phyloP scores from a whole-genome alignment of 1,284 basidiomycete species.

The Ustilago shanxiensis region DNA sequence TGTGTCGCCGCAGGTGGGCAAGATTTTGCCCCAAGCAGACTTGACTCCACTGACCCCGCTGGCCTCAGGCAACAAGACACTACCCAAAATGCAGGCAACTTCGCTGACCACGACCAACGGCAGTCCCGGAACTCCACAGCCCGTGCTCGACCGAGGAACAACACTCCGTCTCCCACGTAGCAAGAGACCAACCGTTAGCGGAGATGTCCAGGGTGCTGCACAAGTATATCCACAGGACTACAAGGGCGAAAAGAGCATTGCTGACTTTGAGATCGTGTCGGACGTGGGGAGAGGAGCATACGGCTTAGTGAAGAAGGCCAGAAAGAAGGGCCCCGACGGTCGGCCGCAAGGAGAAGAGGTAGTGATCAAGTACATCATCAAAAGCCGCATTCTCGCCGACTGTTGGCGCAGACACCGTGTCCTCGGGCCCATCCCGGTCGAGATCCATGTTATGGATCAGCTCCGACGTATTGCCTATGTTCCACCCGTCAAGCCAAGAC shows the following conservation, averaged over 20 bases:
- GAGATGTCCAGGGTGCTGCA: slow-evolving; percentile 12
- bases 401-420: slow-evolving; percentile 97
- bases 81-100: slow-evolving; percentile 4
- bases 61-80: slow-evolving; percentile 26
- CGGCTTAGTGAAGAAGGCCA: slow-evolving; percentile 90
- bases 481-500: slow-evolving; percentile 45
- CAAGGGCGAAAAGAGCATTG: slow-evolving; percentile 43
- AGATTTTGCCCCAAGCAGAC: slow-evolving; percentile 18
- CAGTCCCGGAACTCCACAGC: slow-evolving; percentile 27
- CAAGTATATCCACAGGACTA: slow-evolving; percentile 27
- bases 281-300: slow-evolving; percentile 86
- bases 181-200: slow-evolving; percentile 40
- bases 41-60: slow-evolving; percentile 35
- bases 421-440: slow-evolving; percentile 96
- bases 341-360: slow-evolving; percentile 73
- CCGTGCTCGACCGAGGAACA: slow-evolving; percentile 23
- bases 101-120: background rate
- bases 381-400: slow-evolving; percentile 96
- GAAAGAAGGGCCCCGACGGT: slow-evolving; percentile 82
- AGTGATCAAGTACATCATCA: slow-evolving; percentile 98
- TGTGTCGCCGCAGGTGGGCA: slow-evolving; percentile 34
- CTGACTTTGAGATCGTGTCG: slow-evolving; percentile 61
- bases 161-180: slow-evolving; percentile 41
- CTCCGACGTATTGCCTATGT: slow-evolving; percentile 79
- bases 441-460: slow-evolving; percentile 93